These are phyloP conservation scores for Tricholoma flavovirens DNA, from an alignment of 768 basidiomycete genomes.

Conservation along the genomic window DNA sequence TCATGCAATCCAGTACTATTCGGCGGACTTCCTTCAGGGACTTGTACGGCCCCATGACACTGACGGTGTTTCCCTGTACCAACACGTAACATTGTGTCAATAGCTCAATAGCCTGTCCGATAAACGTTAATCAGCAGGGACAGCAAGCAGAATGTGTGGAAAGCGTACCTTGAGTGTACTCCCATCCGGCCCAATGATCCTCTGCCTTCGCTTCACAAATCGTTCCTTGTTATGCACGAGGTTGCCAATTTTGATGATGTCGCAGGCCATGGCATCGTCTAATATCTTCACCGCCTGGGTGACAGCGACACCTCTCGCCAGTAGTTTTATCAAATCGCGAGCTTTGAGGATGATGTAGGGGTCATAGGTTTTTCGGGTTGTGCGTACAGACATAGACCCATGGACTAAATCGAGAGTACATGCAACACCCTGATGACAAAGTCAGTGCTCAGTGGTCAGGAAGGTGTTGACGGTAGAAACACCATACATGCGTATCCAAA, in stretches of 20 bases:
- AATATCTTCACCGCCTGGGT: constrained; percentile 85
- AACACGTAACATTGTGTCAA: constrained; percentile 95
- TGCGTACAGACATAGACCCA: constrained; percentile 95
- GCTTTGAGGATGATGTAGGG: constrained; percentile 96
- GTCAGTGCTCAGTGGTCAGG: constrained; percentile 1
- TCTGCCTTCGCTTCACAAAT: constrained; percentile 92
- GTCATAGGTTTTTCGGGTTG: constrained; percentile 95
- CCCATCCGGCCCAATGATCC: constrained; percentile 96
- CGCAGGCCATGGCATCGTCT: constrained; percentile 85
- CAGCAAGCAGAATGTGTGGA: background rate
- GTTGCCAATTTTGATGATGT: constrained; percentile 97
- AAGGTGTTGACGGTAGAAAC: background rate
- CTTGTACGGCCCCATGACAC: constrained; percentile 96
- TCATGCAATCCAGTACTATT: constrained; percentile 99
- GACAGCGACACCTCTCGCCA: constrained; percentile 86
- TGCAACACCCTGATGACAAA: constrained; percentile 59
- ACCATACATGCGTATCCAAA: constrained; percentile 69
- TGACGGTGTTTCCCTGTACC: constrained; percentile 97
- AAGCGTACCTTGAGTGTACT: constrained; percentile 86
- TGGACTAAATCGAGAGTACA: constrained; percentile 94
- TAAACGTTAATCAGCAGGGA: background rate
- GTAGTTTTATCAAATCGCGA: constrained; percentile 90
- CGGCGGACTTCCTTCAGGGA: constrained; percentile 92
- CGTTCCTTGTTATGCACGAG: constrained; percentile 93
- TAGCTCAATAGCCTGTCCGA: constrained; percentile 84